Evolutionary conservation across 2,329 filamentous ascomycete species (phyloP).

Genomic region (Pseudocercospora musae): DNA sequence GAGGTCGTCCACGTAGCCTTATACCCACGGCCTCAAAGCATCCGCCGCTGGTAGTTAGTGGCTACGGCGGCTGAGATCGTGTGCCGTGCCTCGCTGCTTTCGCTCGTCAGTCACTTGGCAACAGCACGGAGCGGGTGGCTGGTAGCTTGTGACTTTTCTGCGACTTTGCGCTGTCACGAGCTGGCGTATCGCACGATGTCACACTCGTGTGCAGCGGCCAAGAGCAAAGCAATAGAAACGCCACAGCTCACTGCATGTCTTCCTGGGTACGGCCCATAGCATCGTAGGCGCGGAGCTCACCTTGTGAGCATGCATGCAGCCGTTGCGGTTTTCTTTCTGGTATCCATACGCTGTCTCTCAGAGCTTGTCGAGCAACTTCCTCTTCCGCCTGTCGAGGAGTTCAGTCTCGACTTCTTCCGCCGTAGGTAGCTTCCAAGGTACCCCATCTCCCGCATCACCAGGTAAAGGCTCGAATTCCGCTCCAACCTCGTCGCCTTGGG

Average conservation of each 20-base stretch:
- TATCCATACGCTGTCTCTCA: constrained; percentile 1
- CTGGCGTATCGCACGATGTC: not conserved
- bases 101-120: not conserved
- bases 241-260: not conserved
- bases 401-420: constrained; percentile 93
- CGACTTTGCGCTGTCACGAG: not conserved
- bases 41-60: not conserved
- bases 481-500: constrained; percentile 38
- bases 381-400: constrained; percentile 78
- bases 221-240: constrained; percentile 1
- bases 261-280: not conserved
- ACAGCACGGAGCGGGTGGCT: not conserved
- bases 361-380: constrained; percentile 71
- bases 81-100: not conserved
- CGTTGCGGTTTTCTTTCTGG: not conserved
- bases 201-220: not conserved
- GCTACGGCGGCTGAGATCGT: not conserved
- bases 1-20: not conserved
- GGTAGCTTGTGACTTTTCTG: not conserved
- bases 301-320: not conserved
- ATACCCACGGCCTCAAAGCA: not conserved
- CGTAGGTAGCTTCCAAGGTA: constrained; percentile 78
- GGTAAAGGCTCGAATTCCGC: constrained; percentile 75
- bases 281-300: not conserved
- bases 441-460: constrained; percentile 79